Base-by-base conservation (phyloP, 2,329 filamentous ascomycete genomes). In the Emmonsiellopsis sp. region DNA sequence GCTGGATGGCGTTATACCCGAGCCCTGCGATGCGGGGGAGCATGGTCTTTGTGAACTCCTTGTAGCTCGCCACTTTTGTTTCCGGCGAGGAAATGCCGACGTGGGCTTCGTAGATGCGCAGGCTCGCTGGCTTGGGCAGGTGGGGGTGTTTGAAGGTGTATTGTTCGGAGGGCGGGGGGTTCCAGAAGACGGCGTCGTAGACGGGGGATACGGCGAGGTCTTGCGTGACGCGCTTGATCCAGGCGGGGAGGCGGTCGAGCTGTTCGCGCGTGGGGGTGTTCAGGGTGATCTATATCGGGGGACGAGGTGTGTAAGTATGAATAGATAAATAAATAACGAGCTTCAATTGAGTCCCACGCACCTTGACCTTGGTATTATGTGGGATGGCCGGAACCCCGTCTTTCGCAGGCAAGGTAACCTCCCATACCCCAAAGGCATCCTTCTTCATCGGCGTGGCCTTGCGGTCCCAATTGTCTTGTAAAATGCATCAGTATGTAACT, bases 91-190 rank as follows among this genome's bases (percentile, higher is more conserved):
- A 96, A 62, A 98, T 98, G 50, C 93, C 93, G 42, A 98, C 90
- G 66, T 98, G 93, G n/a, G 93, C 93, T 73, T 98, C 93, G 72
- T 98, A 98, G 55, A 98, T 90, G 50, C 93, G 85, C n/a, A 82
- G 83, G 63, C 90, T 95, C 54, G 77, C 70, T 1, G 93, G 93
- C 76, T 92, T 94, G 69, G 84, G 83, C 6, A 92, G 93, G 50
- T 86, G 81, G 46, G 80, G 64, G 70, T 97, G 81, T 74, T 94
- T 91, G 79, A 95, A 95, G 52, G 81, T 76, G 69, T 97, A 97
- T 65, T 76, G 82, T 65, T 94, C 83, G 40, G 77, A 73, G 48
- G 78, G 70, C 2, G 90, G 89, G 35, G 93, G 93, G 67, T 97
- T 96, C 93, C 93, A 98, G 75, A 98, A 96, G 51, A 89, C 83